Base-by-base conservation (phyloP, 1,284 basidiomycete genomes). In the Stygiomarasmius scandens region DNA sequence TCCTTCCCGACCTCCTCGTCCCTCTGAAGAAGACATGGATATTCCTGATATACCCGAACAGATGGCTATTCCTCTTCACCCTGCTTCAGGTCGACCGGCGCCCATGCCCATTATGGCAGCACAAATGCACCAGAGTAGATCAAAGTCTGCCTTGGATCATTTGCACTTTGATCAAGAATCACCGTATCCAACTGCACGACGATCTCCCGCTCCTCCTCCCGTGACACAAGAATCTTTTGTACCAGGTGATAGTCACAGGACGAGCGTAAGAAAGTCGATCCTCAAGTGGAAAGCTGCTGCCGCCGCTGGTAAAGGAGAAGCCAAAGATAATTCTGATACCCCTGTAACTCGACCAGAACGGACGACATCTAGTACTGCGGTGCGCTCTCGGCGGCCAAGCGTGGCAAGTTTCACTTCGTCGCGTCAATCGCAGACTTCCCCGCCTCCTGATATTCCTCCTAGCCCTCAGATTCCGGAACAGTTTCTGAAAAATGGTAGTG, bases 151-250 rank as follows among this genome's bases (percentile, higher is more conserved):
- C 20, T 65, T 80, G 43, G 80, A 80, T 61, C 74, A 77, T 36
- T 72, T 86, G 51, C 78, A 81, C 52, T 85, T 86, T 67, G 83
- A 90, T 67, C 86, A 87, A 62, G 86, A 90, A 62, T 80, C 82
- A 5, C 82, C 82, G 25, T 87, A 87, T 67, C 82, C 86, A 16
- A 73, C 79, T 3, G 43, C 59, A 24, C 23, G 32, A 34, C 53
- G 45, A 43, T 51, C 22, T 23, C 73, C 55, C 68, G 38, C 16
- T 50, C 56, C 9, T 56, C 51, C 24, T 32, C 55, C 55, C 22
- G 51, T 67, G n/a, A 61, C 68, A 52, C 24, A 53, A 58, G 44
- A 56, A 43, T 23, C 36, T 50, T 55, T 34, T 41, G 27, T 48
- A 4, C 45, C 54, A 24, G 45, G n/a, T 69, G 71, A 51, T 24